Conservation (phyloP, 345 rosid species). For the Eucalyptus cloeziana region DNA sequence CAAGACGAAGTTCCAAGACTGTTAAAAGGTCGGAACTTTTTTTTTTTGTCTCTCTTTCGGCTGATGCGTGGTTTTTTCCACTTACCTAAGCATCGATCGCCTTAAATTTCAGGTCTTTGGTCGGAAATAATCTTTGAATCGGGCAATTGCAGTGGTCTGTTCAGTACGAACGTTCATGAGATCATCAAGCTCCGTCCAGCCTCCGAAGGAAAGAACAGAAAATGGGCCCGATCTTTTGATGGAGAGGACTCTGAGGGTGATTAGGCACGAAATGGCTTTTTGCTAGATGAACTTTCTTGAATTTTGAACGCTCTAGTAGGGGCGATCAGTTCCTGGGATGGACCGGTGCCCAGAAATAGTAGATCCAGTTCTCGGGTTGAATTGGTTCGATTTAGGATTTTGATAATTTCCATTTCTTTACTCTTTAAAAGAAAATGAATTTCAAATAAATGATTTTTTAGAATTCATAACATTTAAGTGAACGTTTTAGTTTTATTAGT, state of each 20-base stretch:
- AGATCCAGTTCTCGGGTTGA: not conserved
- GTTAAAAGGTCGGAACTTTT: not conserved
- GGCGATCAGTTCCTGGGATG: not conserved
- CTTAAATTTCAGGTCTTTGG: not conserved
- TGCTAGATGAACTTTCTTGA: not conserved
- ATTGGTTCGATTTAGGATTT: not conserved
- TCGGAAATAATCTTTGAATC: not conserved
- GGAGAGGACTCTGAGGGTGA: not conserved
- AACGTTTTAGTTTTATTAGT: rapidly evolving
- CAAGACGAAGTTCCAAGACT: not conserved
- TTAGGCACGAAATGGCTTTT: not conserved
- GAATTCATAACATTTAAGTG: not conserved
- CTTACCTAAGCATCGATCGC: not conserved
- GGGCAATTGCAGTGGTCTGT: not conserved
- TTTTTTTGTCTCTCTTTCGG: not conserved
- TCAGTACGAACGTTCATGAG: not conserved
- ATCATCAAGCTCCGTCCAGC: no score
- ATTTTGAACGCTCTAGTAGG: not conserved
- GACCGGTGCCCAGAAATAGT: rapidly evolving
- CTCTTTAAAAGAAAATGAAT: not conserved
- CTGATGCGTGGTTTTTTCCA: not conserved
- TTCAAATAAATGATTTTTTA: not conserved
- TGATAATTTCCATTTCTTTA: rapidly evolving
- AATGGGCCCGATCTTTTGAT: not conserved
- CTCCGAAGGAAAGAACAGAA: no score